Evolutionary conservation across 2,329 filamentous ascomycete genomes (phyloP).

Genomic region (Colletotrichum caudatum): DNA sequence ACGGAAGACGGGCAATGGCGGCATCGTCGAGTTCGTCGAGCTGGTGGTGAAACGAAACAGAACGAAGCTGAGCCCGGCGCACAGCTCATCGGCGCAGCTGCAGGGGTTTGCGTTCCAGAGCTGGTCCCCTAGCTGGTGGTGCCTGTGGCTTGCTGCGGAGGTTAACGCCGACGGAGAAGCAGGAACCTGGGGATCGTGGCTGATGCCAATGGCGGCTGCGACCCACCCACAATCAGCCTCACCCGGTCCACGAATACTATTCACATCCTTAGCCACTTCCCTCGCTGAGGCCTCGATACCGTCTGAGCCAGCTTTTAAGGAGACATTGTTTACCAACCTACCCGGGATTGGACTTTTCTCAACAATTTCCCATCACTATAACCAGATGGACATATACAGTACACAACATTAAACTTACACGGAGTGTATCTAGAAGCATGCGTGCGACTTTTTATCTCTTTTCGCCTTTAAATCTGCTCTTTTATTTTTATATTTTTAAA

Average conservation of each 20-base stretch:
- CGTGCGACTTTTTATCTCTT: no score
- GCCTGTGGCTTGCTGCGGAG: neutral
- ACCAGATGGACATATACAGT: no score
- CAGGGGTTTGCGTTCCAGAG: constrained; percentile 34
- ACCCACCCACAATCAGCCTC: neutral
- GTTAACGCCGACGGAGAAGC: neutral
- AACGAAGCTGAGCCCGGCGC: constrained; percentile 26
- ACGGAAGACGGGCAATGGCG: neutral
- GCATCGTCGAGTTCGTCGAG: constrained; percentile 9
- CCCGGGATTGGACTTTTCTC: no score
- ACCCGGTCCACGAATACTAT: neutral
- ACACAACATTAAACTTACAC: no score
- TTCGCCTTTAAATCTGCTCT: no score
- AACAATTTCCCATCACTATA: neutral
- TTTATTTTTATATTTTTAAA: no score
- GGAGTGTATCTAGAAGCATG: no score
- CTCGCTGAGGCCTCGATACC: neutral
- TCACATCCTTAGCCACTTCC: neutral
- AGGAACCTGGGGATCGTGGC: constrained; percentile 7
- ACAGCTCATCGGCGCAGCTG: constrained; percentile 21
- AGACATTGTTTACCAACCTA: neutral
- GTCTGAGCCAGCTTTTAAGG: constrained; percentile 16
- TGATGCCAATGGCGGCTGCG: neutral
- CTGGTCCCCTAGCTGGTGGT: neutral
- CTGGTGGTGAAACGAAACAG: constrained; percentile 27